Conservation (phyloP, 495 filamentous ascomycete species). For the Jackrogersella minutella region DNA sequence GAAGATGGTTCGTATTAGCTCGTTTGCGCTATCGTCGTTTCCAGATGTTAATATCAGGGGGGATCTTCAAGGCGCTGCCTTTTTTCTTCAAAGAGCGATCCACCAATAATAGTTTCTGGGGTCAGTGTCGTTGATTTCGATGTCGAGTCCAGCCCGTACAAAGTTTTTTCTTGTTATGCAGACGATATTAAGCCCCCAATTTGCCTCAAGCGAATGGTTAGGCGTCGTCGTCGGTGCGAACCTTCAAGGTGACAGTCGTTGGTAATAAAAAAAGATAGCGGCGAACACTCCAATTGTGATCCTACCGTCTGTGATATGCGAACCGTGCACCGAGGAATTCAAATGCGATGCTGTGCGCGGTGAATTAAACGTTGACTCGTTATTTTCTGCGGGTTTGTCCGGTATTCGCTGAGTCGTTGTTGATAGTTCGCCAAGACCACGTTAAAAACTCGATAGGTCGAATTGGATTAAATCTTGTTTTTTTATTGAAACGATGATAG, state of each 20-base stretch:
- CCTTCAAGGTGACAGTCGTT: constrained; percentile 35
- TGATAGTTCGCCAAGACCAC: constrained; percentile 30
- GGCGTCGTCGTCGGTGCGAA: constrained; percentile 31
- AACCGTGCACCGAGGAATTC: constrained; percentile 20
- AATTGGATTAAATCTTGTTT: constrained; percentile 51
- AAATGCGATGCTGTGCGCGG: constrained; percentile 18
- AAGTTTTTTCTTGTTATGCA: constrained; percentile 4
- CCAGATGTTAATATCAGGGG: constrained; percentile 22
- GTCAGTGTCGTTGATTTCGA: constrained; percentile 25
- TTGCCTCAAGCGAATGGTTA: constrained; percentile 42
- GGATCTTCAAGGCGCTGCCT: constrained; percentile 40
- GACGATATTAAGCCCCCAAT: constrained; percentile 33
- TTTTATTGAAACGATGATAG: constrained; percentile 42
- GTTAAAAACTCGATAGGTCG: constrained; percentile 49
- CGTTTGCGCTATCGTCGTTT: constrained; percentile 33
- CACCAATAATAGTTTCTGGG: constrained; percentile 16
- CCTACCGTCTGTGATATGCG: constrained; percentile 21
- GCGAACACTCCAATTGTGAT: constrained; percentile 20
- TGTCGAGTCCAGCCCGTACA: constrained; percentile 47
- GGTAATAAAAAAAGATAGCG: constrained; percentile 25
- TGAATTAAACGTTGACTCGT: constrained; percentile 17
- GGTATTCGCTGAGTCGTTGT: neutral
- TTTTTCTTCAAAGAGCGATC: constrained; percentile 15
- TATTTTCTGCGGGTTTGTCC: constrained; percentile 19
- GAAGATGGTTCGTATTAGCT: constrained; percentile 36